Evolutionary conservation across 768 basidiomycete species (phyloP).

Genomic region (Lyophyllum atratum): DNA sequence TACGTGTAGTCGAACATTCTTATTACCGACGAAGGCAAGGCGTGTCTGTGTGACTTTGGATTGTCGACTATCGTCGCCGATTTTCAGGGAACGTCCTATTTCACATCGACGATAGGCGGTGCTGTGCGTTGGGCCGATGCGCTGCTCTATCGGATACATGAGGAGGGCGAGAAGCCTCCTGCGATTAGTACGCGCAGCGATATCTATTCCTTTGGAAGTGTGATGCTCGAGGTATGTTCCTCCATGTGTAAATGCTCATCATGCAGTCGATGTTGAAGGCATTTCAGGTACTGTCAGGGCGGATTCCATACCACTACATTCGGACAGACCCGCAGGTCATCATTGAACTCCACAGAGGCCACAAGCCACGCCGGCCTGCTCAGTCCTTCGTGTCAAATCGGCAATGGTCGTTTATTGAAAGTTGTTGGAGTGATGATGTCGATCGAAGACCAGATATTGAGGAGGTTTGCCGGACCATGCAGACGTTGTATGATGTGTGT

Average conservation of each 20-base stretch:
- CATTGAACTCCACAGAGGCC: constrained; percentile 41
- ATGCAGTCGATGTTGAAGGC: not conserved
- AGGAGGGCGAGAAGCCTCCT: constrained; percentile 25
- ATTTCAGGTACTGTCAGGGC: constrained; percentile 38
- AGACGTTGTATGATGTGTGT: not conserved
- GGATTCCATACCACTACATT: constrained; percentile 44
- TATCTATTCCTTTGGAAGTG: constrained; percentile 49
- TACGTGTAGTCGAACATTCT: constrained; percentile 45
- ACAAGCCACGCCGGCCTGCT: constrained; percentile 40
- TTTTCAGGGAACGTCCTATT: constrained; percentile 28
- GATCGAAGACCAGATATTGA: constrained; percentile 3
- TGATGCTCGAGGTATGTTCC: constrained; percentile 39
- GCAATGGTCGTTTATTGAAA: constrained; percentile 43
- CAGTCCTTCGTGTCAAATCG: constrained; percentile 36
- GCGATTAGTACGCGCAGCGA: constrained; percentile 36
- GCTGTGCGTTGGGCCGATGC: constrained; percentile 51
- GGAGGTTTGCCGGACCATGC: not conserved
- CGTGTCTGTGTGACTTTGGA: constrained; percentile 48
- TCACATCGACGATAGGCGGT: constrained; percentile 41
- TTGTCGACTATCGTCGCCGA: constrained; percentile 41
- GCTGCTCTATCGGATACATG: constrained; percentile 32
- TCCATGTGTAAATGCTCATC: not conserved
- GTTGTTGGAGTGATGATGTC: constrained; percentile 38
- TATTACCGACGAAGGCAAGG: constrained; percentile 40
- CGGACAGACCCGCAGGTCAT: constrained; percentile 39